Evolutionary conservation across 257 asterid genomes (phyloP).

Genomic region (Mentha longifolia): DNA sequence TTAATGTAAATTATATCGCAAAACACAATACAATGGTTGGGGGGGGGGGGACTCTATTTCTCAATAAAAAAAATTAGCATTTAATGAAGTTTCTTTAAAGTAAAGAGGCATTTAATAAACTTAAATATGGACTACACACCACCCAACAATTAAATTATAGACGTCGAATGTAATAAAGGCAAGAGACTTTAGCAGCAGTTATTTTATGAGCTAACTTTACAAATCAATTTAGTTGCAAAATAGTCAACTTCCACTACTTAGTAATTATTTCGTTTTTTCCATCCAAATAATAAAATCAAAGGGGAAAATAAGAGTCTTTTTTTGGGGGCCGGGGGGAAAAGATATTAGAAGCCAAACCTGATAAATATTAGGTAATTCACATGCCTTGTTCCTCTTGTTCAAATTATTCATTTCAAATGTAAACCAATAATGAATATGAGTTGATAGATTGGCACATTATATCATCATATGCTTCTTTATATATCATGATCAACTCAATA

Average conservation of each 20-base stretch:
- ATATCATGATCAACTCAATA: constrained; percentile 18
- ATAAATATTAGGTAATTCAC: constrained; percentile 37
- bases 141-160: constrained; percentile 11
- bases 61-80: neutral
- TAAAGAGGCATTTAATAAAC: neutral
- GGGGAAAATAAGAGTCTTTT: too few relatives aligned
- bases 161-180: constrained; percentile 28
- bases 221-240: constrained; percentile 32
- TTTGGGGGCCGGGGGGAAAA: too few relatives aligned
- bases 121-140: constrained; percentile 12
- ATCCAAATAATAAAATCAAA: neutral
- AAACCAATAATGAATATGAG: constrained; percentile 3
- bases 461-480: constrained; percentile 7
- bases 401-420: constrained; percentile 19
- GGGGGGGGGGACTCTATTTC: neutral
- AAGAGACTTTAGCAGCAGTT: constrained; percentile 20
- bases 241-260: constrained; percentile 29
- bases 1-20: constrained; percentile 3
- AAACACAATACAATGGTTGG: neutral
- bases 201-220: constrained; percentile 30
- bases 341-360: constrained; percentile 24
- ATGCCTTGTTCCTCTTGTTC: constrained; percentile 37
- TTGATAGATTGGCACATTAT: constrained; percentile 16
- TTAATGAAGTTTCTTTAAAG: neutral
- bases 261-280: neutral